Conservation (phyloP, 176 grass and related monocot genomes). For the Triticum dicoccoides region DNA sequence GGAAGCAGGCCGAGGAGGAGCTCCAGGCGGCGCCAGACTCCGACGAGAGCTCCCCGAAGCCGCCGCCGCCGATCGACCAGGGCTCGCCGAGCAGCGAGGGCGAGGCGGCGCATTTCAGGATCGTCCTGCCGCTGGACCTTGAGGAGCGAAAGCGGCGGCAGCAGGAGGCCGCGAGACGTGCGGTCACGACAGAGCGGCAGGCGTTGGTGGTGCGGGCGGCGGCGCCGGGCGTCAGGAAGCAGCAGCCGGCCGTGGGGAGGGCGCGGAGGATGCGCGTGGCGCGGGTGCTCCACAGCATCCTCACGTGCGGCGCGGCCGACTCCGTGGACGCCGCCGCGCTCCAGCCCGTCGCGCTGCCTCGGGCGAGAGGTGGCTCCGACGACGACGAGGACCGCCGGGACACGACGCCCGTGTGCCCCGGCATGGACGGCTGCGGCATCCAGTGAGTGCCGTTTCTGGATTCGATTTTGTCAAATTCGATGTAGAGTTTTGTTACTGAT, state of each 20-base stretch:
- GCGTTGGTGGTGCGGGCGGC: background rate
- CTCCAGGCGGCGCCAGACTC: background rate
- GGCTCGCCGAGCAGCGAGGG: conserved; percentile 1
- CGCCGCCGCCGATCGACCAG: conserved; percentile 12
- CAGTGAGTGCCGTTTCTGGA: conserved; percentile 18
- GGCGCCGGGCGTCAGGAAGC: background rate
- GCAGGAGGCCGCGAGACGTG: background rate
- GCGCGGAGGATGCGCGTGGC: conserved; percentile 34
- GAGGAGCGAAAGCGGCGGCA: background rate
- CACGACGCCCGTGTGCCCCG: conserved; percentile 46
- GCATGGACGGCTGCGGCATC: conserved; percentile 49
- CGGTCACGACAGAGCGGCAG: background rate
- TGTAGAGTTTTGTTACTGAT: background rate
- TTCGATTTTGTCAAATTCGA: no score
- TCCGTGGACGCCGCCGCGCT: conserved; percentile 35
- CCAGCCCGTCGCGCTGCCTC: background rate
- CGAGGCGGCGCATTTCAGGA: conserved; percentile 7
- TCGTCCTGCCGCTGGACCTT: background rate
- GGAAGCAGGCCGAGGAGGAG: background rate
- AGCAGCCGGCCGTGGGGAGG: conserved; percentile 9
- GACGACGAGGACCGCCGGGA: background rate
- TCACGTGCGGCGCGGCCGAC: conserved; percentile 41
- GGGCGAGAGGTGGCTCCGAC: background rate
- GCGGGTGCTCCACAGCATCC: conserved; percentile 40
- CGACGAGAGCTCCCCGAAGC: conserved; percentile 2